A percentile compares a stretch with the other conserved stretches of the same genome.
Conservation (phyloP, 352 stramenopile genomes). For the Phytophthora sansomeana region DNA sequence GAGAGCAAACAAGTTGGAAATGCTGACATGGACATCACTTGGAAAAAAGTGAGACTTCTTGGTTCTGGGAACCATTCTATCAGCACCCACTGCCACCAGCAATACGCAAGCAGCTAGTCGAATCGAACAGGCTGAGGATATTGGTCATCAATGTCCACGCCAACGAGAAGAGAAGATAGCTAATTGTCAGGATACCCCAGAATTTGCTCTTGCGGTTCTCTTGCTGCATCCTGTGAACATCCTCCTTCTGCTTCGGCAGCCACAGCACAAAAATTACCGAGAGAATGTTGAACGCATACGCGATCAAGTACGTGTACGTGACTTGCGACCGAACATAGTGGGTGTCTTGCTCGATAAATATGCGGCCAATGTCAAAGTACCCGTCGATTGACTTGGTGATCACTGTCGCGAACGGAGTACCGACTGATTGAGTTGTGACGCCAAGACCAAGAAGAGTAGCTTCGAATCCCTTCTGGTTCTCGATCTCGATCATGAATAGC, state of each 20-base stretch:
- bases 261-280: constrained; percentile 49
- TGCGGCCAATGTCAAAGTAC: constrained; percentile 55
- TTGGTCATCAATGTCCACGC: constrained; percentile 69
- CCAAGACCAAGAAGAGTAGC: constrained; percentile 51
- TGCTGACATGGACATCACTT: no score
- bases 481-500: constrained; percentile 59
- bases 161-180: constrained; percentile 47
- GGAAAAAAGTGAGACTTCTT: neutral
- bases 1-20: no score
- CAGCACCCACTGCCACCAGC: constrained; percentile 56
- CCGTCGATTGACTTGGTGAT: constrained; percentile 61
- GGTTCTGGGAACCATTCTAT: neutral
- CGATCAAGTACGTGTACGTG: constrained; percentile 60
- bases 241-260: constrained; percentile 56
- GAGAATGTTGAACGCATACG: constrained; percentile 57
- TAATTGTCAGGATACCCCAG: constrained; percentile 40
- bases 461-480: constrained; percentile 52
- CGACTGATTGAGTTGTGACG: constrained; percentile 44
- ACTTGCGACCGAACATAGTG: constrained; percentile 52
- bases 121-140: constrained; percentile 58
- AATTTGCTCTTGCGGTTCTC: constrained; percentile 47
- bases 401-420: constrained; percentile 51
- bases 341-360: constrained; percentile 42
- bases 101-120: constrained; percentile 60
- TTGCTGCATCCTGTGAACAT: constrained; percentile 45